Conservation (phyloP, 1,284 basidiomycete genomes). For the Apiotrichum laibachii region DNA sequence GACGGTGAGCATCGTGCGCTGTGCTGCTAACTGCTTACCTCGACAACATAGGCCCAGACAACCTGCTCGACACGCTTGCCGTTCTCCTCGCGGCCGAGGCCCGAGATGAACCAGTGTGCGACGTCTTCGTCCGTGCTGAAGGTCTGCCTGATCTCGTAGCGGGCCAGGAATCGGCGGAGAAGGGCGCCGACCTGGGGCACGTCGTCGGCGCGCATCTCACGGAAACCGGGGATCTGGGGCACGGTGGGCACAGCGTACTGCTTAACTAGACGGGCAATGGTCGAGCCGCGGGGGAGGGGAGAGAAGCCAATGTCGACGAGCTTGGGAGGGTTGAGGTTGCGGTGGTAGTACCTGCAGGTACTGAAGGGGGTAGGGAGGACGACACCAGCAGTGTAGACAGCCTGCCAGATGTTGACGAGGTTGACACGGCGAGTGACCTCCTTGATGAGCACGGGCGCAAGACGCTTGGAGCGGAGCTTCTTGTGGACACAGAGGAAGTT, state of each 20-base stretch:
- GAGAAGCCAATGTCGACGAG: slow-evolving; percentile 89
- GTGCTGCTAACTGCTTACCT: slow-evolving; percentile 58
- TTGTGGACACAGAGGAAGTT: slow-evolving; percentile 99
- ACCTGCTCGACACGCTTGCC: slow-evolving; percentile 72
- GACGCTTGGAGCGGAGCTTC: slow-evolving; percentile 90
- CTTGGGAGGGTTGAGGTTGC: slow-evolving; percentile 86
- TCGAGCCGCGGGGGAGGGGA: slow-evolving; percentile 77
- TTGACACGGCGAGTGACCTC: slow-evolving; percentile 94
- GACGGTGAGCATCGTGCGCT: not conserved
- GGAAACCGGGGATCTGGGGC: slow-evolving; percentile 62
- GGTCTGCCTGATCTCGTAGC: slow-evolving; percentile 80
- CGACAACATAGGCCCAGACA: slow-evolving; percentile 94
- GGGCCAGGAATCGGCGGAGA: slow-evolving; percentile 74
- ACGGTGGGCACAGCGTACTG: slow-evolving; percentile 63
- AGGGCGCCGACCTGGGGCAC: slow-evolving; percentile 69
- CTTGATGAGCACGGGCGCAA: slow-evolving; percentile 96
- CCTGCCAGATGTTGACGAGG: slow-evolving; percentile 88
- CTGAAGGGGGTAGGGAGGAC: slow-evolving; percentile 87
- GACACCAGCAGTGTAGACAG: slow-evolving; percentile 92
- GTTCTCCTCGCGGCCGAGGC: slow-evolving; percentile 64
- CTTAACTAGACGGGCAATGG: slow-evolving; percentile 78
- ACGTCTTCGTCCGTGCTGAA: slow-evolving; percentile 74
- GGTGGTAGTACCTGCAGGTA: slow-evolving; percentile 87
- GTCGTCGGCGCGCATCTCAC: slow-evolving; percentile 85
- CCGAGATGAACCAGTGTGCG: slow-evolving; percentile 82